A percentile compares a stretch with the other conserved stretches of the same genome.
These are phyloP conservation scores for Pseudodiploospora longispora DNA, from an alignment of 2,329 filamentous ascomycete genomes.

Conservation along the genomic window DNA sequence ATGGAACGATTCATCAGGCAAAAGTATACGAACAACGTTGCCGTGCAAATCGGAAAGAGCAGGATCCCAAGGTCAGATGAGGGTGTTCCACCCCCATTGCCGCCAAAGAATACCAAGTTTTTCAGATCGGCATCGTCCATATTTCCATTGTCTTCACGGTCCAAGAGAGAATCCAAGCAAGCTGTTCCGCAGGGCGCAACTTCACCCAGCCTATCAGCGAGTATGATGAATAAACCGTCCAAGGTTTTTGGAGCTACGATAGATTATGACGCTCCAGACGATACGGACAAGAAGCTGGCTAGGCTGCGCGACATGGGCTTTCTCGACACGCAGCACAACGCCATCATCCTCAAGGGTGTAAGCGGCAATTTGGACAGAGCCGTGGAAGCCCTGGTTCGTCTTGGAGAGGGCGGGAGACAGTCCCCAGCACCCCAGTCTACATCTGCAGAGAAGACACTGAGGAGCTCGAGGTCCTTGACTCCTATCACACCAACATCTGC, in stretches of 20 bases:
- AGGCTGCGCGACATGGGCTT: slow-evolving; percentile 90
- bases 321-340: slow-evolving; percentile 70
- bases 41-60: slow-evolving; percentile 29
- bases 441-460: slow-evolving; percentile 39
- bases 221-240: slow-evolving; percentile 55
- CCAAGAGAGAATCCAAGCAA: slow-evolving; percentile 44
- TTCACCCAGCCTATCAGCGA: slow-evolving; percentile 28
- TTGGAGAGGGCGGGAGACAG: slow-evolving; percentile 61
- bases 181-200: slow-evolving; percentile 16
- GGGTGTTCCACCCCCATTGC: slow-evolving; percentile 49
- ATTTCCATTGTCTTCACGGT: slow-evolving; percentile 53
- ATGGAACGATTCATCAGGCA: slow-evolving; percentile 94
- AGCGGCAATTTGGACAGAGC: slow-evolving; percentile 80
- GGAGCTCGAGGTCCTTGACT: slow-evolving; percentile 46
- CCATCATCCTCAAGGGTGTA: slow-evolving; percentile 71
- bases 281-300: slow-evolving; percentile 67
- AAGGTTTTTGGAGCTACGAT: slow-evolving; percentile 63
- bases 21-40: slow-evolving; percentile 68
- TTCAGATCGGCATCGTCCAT: slow-evolving; percentile 58
- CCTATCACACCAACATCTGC: slow-evolving; percentile 36
- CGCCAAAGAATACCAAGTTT: slow-evolving; percentile 56
- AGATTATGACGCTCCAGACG: slow-evolving; percentile 43
- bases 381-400: slow-evolving; percentile 72
- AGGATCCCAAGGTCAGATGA: slow-evolving; percentile 48
- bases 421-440: slow-evolving; percentile 27